A percentile compares a stretch with the other conserved stretches of the same genome.
These are phyloP conservation scores for Trichoderma asperellum DNA, from an alignment of 2,329 filamentous ascomycete species.

Conservation along the genomic window DNA sequence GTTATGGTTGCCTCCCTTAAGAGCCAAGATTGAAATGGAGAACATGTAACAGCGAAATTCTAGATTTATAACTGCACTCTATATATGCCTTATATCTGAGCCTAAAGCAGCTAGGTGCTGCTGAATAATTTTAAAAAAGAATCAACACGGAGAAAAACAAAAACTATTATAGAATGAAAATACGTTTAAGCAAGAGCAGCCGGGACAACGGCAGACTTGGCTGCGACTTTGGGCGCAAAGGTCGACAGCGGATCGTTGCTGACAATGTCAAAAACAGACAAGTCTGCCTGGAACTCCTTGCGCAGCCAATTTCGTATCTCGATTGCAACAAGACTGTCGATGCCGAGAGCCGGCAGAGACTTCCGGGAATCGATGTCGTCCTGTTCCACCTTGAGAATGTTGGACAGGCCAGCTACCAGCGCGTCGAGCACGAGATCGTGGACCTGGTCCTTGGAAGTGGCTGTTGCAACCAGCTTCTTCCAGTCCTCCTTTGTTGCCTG, in stretches of 20 bases:
- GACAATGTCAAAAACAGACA: constrained; percentile 9
- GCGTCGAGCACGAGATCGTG: neutral
- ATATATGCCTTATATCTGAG: neutral
- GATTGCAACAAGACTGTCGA: neutral
- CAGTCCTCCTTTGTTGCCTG: neutral
- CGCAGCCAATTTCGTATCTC: neutral
- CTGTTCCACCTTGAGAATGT: neutral
- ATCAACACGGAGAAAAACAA: neutral
- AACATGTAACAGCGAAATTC: neutral
- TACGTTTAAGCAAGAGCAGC: neutral
- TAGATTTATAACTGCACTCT: neutral
- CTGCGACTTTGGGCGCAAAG: neutral
- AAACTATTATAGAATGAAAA: neutral
- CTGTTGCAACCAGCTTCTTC: neutral
- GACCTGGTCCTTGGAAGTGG: neutral
- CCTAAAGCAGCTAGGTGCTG: neutral
- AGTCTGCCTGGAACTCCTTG: neutral
- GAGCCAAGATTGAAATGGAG: no score
- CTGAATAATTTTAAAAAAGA: neutral
- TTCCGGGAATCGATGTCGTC: neutral
- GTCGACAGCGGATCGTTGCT: neutral
- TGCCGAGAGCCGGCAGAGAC: neutral
- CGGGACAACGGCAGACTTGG: neutral
- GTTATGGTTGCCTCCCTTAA: no score
- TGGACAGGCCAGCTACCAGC: neutral